Base-by-base conservation (phyloP, 2,329 filamentous ascomycete species). In the Fusarium citri region DNA sequence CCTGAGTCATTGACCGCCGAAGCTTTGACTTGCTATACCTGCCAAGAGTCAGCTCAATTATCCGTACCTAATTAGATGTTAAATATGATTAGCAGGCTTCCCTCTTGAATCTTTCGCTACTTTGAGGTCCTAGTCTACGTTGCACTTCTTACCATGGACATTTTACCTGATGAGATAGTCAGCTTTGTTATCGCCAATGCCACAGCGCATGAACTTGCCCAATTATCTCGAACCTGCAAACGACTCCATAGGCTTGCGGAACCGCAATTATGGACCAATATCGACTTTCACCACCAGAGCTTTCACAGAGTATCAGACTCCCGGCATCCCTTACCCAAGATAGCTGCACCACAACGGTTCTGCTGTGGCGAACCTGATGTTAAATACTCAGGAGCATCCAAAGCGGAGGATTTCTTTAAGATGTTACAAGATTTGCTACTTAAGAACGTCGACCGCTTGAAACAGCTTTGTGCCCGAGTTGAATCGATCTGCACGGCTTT, bases 61-160 rank as follows among this genome's bases (percentile, higher is more conserved):
- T 14, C 28, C 6, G 12, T 14, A 6, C 5, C 28, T 30, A 30
- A 30, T n/a, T n/a, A n/a, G n/a, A 14, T 8, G 14, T 31, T 15
- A 31, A 15, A 15, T 1, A 31, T 8, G n/a, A n/a, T n/a, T n/a
- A 31, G 30, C 7, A 4, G 14, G 7, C 30, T 15, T 31, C 12
- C 28, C 28, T 30, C 28, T 14, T 11, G 14, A 2, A 12, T 30
- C 28, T 14, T 10, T 30, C 12, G 28, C 28, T 30, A 30, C 2
- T 5, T 30, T 30, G 28, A 30, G 12, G 12, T 30, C 5, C 28
- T 18, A 34, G 31, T 8, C 15, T 34, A 34, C 9, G 3, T 37
- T 9, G 10, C 16, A 0, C 7, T n/a, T 2, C 3, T 18, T 6
- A 18, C 3, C 5, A 37, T 37, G 34, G 34, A 4, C 3, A 5